Evolutionary conservation across 768 basidiomycete species (phyloP), one percentile per base, ranked within the genome.

Genomic region (Cystobasidiopsis lactophilus): DNA sequence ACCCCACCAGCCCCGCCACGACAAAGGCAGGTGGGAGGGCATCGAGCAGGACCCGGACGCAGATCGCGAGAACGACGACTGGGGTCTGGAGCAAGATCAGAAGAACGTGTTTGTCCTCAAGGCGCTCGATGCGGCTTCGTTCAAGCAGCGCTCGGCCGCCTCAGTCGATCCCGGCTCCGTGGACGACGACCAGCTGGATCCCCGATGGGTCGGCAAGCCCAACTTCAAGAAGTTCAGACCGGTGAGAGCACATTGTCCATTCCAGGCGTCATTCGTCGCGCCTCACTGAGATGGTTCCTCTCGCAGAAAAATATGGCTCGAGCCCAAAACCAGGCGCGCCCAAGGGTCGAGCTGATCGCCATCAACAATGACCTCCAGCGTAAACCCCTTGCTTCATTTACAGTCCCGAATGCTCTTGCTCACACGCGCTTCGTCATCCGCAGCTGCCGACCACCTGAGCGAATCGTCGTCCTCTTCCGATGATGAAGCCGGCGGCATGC

Each of bases 141-240:
- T 21, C 16, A 50, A 50, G 35, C 16, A 23, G 30, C 10, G 4
- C n/a, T n/a, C n/a, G n/a, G n/a, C n/a, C n/a, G n/a, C n/a, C n/a
- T n/a, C n/a, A n/a, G n/a, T n/a, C 24, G 33, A 4, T 27, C n/a
- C 19, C 14, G 5, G 24, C 9, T 10, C 48, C 35, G 19, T 43
- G 26, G 16, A 23, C 3, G 26, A 29, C 30, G 23, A 27, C 11
- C 11, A 19, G 23, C 11, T 9, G 7, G 53, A 54, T 33, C 48
- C 35, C 11, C 29, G 33, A n/a, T 53, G 40, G 31, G 52, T 40
- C n/a, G 54, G 54, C 7, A 35, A 19, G 26, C 37, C 54, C 14
- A 52, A 55, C 39, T 55, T 55, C 50, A 55, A 55, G 26, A 50
- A 37, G 19, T 55, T 55, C 41, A 41, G 41, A 38, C 54, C 54